A percentile compares a stretch with the other conserved stretches of the same genome.
Conservation (phyloP, 805 yeast genomes). For the Schwanniomyces occidentalis region DNA sequence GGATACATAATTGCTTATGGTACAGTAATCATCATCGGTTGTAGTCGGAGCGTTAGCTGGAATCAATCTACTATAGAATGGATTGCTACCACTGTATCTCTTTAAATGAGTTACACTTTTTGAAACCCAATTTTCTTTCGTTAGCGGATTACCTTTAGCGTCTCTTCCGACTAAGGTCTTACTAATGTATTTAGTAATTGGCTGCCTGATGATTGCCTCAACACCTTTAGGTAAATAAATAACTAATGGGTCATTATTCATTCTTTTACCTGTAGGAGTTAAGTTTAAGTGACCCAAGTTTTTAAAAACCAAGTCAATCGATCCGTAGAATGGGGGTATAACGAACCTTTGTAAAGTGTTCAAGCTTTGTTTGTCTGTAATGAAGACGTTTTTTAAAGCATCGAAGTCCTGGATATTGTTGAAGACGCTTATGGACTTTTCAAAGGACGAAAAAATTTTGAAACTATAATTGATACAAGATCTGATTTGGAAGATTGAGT, state of each 20-base stretch:
- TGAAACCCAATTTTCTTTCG: slow-evolving; percentile 15
- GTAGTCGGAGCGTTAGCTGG: slow-evolving; percentile 7
- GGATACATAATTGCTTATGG: slow-evolving; percentile 4
- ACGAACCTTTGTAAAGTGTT: slow-evolving; percentile 39
- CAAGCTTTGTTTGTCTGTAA: slow-evolving; percentile 20
- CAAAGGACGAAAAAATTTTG: slow-evolving; percentile 30
- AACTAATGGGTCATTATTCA: slow-evolving; percentile 26
- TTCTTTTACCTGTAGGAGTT: slow-evolving; percentile 54
- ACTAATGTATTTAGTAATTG: slow-evolving; percentile 43
- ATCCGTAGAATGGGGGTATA: slow-evolving; percentile 71
- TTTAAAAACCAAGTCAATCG: slow-evolving; percentile 63
- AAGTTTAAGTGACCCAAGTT: slow-evolving; percentile 65
- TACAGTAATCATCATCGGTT: background rate
- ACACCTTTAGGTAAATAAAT: slow-evolving; percentile 58
- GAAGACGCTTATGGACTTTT: slow-evolving; percentile 27
- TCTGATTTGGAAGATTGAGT: slow-evolving; percentile 48
- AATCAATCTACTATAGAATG: slow-evolving; percentile 17
- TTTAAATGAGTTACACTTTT: slow-evolving; percentile 20
- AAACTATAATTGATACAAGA: slow-evolving; percentile 44
- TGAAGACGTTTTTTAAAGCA: slow-evolving; percentile 19
- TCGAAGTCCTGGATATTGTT: slow-evolving; percentile 11
- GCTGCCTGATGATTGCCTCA: slow-evolving; percentile 53
- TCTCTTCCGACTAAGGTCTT: slow-evolving; percentile 36
- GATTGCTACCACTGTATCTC: slow-evolving; percentile 13
- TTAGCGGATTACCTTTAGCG: slow-evolving; percentile 21